Evolutionary conservation across 202 grass and related monocot species (phyloP).

Genomic region (Musa balbisiana): DNA sequence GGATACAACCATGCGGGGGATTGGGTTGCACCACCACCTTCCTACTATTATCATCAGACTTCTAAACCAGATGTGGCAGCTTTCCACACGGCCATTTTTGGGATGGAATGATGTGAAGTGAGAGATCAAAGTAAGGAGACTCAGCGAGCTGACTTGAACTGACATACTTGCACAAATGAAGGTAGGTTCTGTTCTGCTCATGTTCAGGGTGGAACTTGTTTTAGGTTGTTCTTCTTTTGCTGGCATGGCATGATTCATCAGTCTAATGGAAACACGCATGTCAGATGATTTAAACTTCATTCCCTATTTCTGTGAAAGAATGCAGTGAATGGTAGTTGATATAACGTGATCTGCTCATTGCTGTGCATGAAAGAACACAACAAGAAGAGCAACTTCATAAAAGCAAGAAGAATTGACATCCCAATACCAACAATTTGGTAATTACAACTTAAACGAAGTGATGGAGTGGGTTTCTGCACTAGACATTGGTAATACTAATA

Average conservation of each 20-base stretch:
- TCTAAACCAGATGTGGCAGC: conserved; percentile 68
- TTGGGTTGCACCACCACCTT: conserved; percentile 20
- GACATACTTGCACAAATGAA: conserved; percentile 15
- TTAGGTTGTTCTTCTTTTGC: conserved; percentile 31
- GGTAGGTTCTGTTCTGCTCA: conserved; percentile 1
- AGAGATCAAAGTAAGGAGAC: not conserved
- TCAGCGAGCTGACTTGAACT: conserved; percentile 25
- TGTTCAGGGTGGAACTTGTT: conserved; percentile 24
- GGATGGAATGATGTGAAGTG: conserved; percentile 58
- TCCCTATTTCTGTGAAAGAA: no score
- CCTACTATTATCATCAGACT: conserved; percentile 32
- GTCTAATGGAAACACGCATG: conserved; percentile 58
- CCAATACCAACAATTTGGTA: no score
- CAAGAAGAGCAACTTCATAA: no score
- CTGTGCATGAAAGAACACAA: no score
- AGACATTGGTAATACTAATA: no score
- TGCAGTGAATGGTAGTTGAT: no score
- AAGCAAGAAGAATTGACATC: no score
- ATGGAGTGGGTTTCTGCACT: no score
- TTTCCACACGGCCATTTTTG: conserved; percentile 74
- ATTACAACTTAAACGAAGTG: no score
- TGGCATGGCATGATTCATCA: conserved; percentile 80
- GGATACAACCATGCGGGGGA: conserved; percentile 26
- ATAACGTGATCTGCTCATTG: no score
- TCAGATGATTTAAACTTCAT: not conserved